Percentiles rank a stretch among this genome's conserved stretches.
These are phyloP conservation scores for Aspergillus eucalypticola DNA, from an alignment of 2,329 filamentous ascomycete species.

Conservation along the genomic window DNA sequence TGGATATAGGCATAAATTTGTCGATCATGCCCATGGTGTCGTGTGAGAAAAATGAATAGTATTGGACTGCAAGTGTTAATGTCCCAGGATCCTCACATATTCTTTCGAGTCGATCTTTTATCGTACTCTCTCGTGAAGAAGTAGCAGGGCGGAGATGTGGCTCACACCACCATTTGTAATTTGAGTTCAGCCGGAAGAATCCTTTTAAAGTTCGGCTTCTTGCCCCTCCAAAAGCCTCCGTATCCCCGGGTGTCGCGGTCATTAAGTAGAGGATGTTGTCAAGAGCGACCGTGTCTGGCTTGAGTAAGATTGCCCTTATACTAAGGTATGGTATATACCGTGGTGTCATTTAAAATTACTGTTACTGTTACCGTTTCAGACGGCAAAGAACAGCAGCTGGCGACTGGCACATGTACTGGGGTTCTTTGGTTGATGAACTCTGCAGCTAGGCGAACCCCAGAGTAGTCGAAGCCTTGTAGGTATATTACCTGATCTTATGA, in stretches of 20 bases:
- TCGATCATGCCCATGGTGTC: too few relatives aligned
- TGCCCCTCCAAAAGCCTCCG: not conserved
- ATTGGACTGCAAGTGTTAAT: too few relatives aligned
- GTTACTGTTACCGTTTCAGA: not conserved
- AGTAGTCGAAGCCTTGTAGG: not conserved
- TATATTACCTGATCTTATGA: constrained; percentile 1
- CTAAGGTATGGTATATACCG: not conserved
- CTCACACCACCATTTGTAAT: not conserved
- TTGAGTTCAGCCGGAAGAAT: constrained; percentile 3
- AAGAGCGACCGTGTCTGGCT: not conserved
- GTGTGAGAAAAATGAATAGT: too few relatives aligned
- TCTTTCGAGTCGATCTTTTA: not conserved
- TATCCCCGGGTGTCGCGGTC: not conserved
- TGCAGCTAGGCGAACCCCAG: constrained; percentile 1
- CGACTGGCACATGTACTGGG: not conserved
- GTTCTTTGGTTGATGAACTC: not conserved
- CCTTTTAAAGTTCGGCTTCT: not conserved
- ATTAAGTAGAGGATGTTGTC: not conserved
- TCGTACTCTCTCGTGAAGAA: not conserved
- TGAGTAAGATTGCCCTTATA: too few relatives aligned
- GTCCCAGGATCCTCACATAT: not conserved
- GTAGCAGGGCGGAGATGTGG: not conserved
- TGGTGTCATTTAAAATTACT: not conserved
- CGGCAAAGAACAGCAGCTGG: not conserved
- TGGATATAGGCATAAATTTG: too few relatives aligned